Evolutionary conservation across 345 rosid genomes (phyloP).

Genomic region (Cardiospermum halicacabum): DNA sequence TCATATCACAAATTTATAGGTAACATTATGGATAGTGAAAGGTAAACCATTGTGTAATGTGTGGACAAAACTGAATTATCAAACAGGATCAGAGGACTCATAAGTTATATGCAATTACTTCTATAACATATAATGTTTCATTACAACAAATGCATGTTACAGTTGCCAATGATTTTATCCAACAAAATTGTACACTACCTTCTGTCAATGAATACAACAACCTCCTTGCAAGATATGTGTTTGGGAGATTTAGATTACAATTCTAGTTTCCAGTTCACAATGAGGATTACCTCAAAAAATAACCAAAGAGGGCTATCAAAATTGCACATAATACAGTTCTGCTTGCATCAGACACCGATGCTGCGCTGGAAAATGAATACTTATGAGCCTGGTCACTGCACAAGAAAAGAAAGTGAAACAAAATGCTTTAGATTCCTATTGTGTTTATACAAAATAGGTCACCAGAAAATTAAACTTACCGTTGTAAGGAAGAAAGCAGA

Average conservation of each 20-base stretch:
- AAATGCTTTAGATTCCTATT: too few relatives aligned
- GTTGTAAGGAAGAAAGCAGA: conserved; percentile 66
- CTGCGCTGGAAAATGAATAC: conserved; percentile 51
- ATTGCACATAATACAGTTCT: conserved; percentile 29
- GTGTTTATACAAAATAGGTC: background rate
- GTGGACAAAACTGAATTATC: background rate
- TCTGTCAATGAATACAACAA: background rate
- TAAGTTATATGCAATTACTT: background rate
- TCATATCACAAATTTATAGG: too few relatives aligned
- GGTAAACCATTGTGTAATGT: background rate
- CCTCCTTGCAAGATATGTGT: conserved; percentile 4
- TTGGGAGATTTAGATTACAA: background rate
- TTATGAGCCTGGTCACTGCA: conserved; percentile 81
- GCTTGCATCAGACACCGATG: conserved; percentile 19
- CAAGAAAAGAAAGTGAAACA: background rate
- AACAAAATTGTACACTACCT: conserved; percentile 8
- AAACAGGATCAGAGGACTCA: background rate
- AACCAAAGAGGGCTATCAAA: conserved; percentile 24
- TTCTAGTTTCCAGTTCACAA: background rate
- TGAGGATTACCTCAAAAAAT: conserved; percentile 23
- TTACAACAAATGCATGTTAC: background rate
- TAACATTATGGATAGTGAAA: too few relatives aligned
- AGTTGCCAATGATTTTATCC: conserved; percentile 13
- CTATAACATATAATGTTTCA: background rate
- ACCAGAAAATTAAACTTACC: conserved; percentile 37